phyloP scores from a whole-genome alignment of 352 stramenopile genomes.

The Phytophthora kernoviae region DNA sequence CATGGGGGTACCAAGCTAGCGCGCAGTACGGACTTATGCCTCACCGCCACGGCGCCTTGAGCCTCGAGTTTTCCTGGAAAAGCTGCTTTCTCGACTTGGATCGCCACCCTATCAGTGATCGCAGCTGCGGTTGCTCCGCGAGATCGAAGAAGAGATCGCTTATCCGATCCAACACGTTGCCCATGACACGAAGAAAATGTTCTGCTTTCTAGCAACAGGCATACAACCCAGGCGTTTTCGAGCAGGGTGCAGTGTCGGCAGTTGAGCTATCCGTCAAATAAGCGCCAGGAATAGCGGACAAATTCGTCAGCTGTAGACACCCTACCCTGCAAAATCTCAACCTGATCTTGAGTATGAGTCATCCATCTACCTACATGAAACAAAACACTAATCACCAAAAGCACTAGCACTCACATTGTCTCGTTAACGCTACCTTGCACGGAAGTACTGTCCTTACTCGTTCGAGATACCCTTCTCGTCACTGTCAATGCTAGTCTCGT shows the following conservation, averaged over 20 bases:
- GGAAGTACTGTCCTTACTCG: conserved; percentile 13
- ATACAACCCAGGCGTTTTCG: no score
- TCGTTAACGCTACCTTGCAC: conserved; percentile 16
- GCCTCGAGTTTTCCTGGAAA: conserved; percentile 34
- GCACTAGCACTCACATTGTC: conserved; percentile 24
- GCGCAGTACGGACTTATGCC: conserved; percentile 30
- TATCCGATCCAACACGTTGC: conserved; percentile 19
- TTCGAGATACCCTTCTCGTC: conserved; percentile 25
- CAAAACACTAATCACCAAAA: no score
- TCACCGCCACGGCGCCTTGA: conserved; percentile 15
- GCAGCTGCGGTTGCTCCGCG: conserved; percentile 3
- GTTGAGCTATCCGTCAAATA: no score
- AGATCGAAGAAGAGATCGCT: conserved; percentile 13
- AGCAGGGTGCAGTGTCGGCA: no score
- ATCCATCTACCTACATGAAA: no score
- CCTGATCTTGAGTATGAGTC: no score
- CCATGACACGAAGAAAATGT: conserved; percentile 11
- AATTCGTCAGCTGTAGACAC: no score
- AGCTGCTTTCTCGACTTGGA: conserved; percentile 31
- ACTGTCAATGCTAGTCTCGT: conserved; percentile 38
- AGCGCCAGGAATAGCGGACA: no score
- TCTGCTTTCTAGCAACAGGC: no score
- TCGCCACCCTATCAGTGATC: conserved; percentile 13
- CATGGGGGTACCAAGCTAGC: conserved; percentile 16
- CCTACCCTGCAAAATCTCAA: no score